A percentile compares a stretch with the other conserved stretches of the same genome.
phyloP scores from a whole-genome alignment of 2,329 filamentous ascomycete genomes.

The Fusarium staphyleae region DNA sequence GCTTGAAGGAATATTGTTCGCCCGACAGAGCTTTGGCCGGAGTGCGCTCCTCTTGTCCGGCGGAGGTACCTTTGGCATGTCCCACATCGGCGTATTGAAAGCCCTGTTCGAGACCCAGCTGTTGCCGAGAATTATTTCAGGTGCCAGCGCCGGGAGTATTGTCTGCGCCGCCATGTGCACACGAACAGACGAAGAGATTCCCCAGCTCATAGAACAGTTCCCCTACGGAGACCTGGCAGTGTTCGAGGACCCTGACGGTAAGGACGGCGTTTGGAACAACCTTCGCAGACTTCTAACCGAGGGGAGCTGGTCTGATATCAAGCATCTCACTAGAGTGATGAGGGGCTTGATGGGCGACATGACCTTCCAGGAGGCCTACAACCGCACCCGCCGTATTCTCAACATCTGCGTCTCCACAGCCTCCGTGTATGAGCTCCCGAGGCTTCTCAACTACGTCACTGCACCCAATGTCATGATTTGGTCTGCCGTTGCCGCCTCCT shows the following conservation, averaged over 20 bases:
- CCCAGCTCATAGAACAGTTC: conserved; percentile 71
- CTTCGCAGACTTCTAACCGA: conserved; percentile 78
- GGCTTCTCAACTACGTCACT: conserved; percentile 90
- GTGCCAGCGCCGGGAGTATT: conserved; percentile 86
- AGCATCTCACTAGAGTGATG: conserved; percentile 83
- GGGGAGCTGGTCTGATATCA: conserved; percentile 85
- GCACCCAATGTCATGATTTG: conserved; percentile 94
- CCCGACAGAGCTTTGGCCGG: conserved; percentile 83
- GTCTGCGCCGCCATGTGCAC: conserved; percentile 82
- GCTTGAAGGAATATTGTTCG: conserved; percentile 73
- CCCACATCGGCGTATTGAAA: conserved; percentile 88
- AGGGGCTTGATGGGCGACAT: conserved; percentile 81
- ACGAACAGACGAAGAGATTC: conserved; percentile 79
- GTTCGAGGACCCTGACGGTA: conserved; percentile 69
- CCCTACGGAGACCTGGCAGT: conserved; percentile 82
- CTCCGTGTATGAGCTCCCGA: conserved; percentile 84
- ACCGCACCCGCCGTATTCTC: conserved; percentile 87
- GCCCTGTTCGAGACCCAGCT: conserved; percentile 76
- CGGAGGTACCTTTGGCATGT: conserved; percentile 90
- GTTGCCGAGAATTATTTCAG: conserved; percentile 85
- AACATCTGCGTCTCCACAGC: conserved; percentile 94
- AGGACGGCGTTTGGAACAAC: conserved; percentile 72
- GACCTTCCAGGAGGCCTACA: conserved; percentile 95
- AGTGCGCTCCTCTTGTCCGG: conserved; percentile 84
- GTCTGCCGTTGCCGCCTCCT: conserved; percentile 96